Conservation (phyloP, 108 stramenopile species). For the Craspedostauros australis region DNA sequence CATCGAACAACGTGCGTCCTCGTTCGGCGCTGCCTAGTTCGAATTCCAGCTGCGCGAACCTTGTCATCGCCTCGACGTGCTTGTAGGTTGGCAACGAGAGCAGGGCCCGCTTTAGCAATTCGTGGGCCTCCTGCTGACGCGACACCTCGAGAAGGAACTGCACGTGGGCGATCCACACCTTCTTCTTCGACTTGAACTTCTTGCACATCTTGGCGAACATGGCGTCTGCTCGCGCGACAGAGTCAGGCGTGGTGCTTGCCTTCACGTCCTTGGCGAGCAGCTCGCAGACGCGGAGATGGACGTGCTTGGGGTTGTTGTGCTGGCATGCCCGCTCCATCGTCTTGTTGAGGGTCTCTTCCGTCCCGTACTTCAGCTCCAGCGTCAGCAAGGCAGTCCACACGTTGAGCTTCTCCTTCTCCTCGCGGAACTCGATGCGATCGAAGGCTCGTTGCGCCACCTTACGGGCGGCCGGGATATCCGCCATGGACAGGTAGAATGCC, state of each 20-base stretch:
- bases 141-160: constrained; percentile 59
- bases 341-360: constrained; percentile 48
- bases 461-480: constrained; percentile 88
- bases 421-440: constrained; percentile 85
- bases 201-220: constrained; percentile 81
- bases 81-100: constrained; percentile 82
- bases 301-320: constrained; percentile 89
- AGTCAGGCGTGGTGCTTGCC: constrained; percentile 23
- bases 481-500: constrained; percentile 91
- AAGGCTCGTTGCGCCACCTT: constrained; percentile 85
- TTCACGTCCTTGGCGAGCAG: constrained; percentile 69
- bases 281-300: constrained; percentile 85
- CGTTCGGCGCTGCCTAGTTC: constrained; percentile 83
- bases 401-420: constrained; percentile 89
- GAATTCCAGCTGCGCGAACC: constrained; percentile 91
- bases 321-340: constrained; percentile 80
- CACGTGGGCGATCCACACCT: constrained; percentile 88
- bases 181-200: constrained; percentile 86
- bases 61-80: constrained; percentile 85
- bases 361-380: constrained; percentile 91
- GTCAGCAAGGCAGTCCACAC: constrained; percentile 94
- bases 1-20: constrained; percentile 89
- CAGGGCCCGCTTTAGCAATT: constrained; percentile 77
- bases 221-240: constrained; percentile 50
- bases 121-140: constrained; percentile 78